Base-by-base conservation (phyloP, 371 early-diverging fungal genomes). In the Apophysomyces elegans region DNA sequence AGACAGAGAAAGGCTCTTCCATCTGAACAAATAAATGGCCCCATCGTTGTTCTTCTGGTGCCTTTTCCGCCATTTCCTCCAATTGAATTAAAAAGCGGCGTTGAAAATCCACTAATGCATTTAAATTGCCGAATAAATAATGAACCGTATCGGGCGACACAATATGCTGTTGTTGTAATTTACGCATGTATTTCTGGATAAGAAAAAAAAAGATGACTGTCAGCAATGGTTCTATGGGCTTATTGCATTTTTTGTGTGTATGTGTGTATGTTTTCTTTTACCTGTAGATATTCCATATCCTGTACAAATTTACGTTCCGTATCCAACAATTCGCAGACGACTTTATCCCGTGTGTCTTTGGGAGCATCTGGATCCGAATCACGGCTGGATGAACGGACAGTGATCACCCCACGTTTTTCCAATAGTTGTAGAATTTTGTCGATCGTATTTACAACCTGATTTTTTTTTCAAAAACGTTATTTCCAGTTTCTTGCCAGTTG, bases 251-350 rank as follows among this genome's bases (percentile, higher is more conserved):
- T 26, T 26, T 26, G 26, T 26, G 26, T 26, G 26, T 26, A 26
- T 26, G 26, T 26, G 26, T 26, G 58, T 35, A 56, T 68, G 37
- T 37, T 50, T 8, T 16, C 35, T 38, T 37, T 36, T 81, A 81
- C 92, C 79, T 91, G 94, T 54, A 98, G 86, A 64, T 77, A 88
- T 78, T 97, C 96, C 65, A 98, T 76, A 73, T 95, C 95, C 50
- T 88, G 85, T 12, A 96, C 93, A 82, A 96, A 98, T 71, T 86
- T 91, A n/a, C 97, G 85, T 78, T 99, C 99, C 1, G 98, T 97
- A 71, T 94, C 93, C 37, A 99, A 77, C 41, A 98, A 74, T 79
- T 99, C 99, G 37, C 86, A 77, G 32, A 99, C 88, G 26, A 95
- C 86, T 71, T 91, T 90, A 67, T 94, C 91, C 37, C 96, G 90